These are phyloP conservation scores for Parietichytrium sp. DNA, from an alignment of 108 stramenopile genomes.

Conservation along the genomic window DNA sequence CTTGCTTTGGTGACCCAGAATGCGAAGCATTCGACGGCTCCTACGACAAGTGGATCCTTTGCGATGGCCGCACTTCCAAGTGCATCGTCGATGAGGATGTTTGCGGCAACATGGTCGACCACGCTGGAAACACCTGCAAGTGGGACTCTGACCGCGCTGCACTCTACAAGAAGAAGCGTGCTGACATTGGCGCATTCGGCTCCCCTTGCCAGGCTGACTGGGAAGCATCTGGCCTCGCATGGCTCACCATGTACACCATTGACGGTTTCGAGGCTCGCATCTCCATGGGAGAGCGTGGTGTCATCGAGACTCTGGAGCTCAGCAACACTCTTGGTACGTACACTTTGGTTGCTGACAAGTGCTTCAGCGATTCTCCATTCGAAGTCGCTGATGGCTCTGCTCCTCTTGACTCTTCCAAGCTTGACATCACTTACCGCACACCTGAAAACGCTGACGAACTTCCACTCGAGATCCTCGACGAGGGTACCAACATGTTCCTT, in stretches of 20 bases:
- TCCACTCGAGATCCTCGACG: background rate
- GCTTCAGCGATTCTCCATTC: background rate
- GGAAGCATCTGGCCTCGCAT: background rate
- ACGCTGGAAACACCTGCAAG: slow-evolving; percentile 22
- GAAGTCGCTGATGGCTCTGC: background rate
- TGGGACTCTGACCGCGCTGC: background rate
- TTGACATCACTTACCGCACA: background rate
- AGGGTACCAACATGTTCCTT: background rate
- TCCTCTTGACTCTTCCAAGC: too few species aligned
- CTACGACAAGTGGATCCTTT: slow-evolving; percentile 26
- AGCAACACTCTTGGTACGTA: background rate
- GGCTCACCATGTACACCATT: background rate
- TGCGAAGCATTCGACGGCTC: background rate
- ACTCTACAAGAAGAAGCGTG: background rate
- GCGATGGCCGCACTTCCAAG: slow-evolving; percentile 15
- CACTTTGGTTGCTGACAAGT: background rate
- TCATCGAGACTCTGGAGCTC: background rate
- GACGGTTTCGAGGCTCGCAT: slow-evolving; percentile 1
- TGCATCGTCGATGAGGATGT: background rate
- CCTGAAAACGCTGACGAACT: background rate
- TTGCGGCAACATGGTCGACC: slow-evolving; percentile 10
- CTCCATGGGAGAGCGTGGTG: slow-evolving; percentile 22
- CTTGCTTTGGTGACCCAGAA: background rate
- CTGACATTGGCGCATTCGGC: slow-evolving; percentile 33
- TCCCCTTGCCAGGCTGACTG: slow-evolving; percentile 26